Evolutionary conservation across 169 alveolate genomes (phyloP).

Genomic region (Ichthyophthirius multifiliis): DNA sequence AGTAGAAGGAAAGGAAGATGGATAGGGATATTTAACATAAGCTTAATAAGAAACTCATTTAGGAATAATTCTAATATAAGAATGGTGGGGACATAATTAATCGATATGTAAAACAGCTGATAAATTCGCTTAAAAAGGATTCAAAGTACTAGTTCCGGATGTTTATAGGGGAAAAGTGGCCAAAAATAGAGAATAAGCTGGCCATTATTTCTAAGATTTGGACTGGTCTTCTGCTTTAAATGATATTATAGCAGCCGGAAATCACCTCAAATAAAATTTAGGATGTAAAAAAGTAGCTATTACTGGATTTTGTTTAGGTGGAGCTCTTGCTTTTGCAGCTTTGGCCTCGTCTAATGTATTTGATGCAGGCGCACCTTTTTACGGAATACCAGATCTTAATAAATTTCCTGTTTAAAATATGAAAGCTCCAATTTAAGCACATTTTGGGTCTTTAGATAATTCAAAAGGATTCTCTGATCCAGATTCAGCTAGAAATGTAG

Average conservation of each 20-base stretch:
- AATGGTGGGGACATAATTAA: constrained; percentile 33
- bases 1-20: constrained; percentile 34
- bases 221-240: constrained; percentile 34
- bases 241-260: constrained; percentile 37
- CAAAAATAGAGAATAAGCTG: constrained; percentile 38
- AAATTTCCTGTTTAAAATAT: constrained; percentile 17
- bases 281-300: constrained; percentile 42
- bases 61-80: neutral
- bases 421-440: constrained; percentile 27
- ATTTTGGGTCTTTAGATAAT: constrained; percentile 30
- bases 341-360: neutral
- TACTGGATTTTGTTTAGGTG: constrained; percentile 47
- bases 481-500: constrained; percentile 30
- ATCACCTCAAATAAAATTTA: neutral
- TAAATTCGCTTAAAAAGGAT: constrained; percentile 19
- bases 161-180: constrained; percentile 31
- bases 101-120: constrained; percentile 33
- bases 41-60: neutral
- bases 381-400: constrained; percentile 38
- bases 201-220: constrained; percentile 19
- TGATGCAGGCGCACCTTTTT: constrained; percentile 44
- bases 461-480: constrained; percentile 43
- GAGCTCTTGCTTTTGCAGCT: constrained; percentile 41
- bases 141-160: constrained; percentile 23
- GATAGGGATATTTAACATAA: constrained; percentile 15